A percentile compares a stretch with the other conserved stretches of the same genome.
Evolutionary conservation across 2,329 filamentous ascomycete genomes (phyloP).

Genomic region (Apiospora hydei): DNA sequence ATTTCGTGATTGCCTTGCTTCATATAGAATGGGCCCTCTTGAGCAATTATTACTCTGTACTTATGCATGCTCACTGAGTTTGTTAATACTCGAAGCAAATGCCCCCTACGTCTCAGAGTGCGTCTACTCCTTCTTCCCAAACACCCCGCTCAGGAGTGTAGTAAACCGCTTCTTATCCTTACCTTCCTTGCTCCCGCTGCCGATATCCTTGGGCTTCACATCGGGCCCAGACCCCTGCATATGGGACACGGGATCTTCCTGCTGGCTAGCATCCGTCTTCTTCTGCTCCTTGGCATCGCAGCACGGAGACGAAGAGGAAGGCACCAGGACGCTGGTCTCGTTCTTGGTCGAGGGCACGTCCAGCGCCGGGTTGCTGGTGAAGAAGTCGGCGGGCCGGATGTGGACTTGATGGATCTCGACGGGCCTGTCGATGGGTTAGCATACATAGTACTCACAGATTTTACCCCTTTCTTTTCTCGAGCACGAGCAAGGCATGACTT

Average conservation of each 20-base stretch:
- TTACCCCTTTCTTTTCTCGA: too few relatives aligned
- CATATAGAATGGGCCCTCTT: too few relatives aligned
- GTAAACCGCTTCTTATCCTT: constrained; percentile 17
- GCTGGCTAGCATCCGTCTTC: neutral
- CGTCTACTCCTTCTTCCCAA: constrained; percentile 11
- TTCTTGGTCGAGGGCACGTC: constrained; percentile 50
- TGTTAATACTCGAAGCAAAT: neutral
- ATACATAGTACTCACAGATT: too few relatives aligned
- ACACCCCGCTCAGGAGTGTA: constrained; percentile 1
- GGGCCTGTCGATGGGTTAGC: constrained; percentile 45
- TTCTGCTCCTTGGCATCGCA: constrained; percentile 33
- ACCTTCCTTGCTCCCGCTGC: constrained; percentile 11
- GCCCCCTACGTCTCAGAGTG: neutral
- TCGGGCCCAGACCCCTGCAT: constrained; percentile 2
- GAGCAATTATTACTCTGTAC: neutral
- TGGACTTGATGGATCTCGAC: constrained; percentile 56
- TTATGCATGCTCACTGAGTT: too few relatives aligned
- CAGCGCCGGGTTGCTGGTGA: constrained; percentile 54
- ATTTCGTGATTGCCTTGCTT: too few relatives aligned
- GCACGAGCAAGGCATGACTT: too few relatives aligned
- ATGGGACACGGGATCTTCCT: constrained; percentile 9
- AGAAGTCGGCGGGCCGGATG: constrained; percentile 55
- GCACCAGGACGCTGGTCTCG: constrained; percentile 49
- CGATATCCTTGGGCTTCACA: constrained; percentile 10
- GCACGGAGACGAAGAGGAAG: constrained; percentile 35